Base-by-base conservation (phyloP, 2,329 filamentous ascomycete genomes). In the Orbilia quercus region DNA sequence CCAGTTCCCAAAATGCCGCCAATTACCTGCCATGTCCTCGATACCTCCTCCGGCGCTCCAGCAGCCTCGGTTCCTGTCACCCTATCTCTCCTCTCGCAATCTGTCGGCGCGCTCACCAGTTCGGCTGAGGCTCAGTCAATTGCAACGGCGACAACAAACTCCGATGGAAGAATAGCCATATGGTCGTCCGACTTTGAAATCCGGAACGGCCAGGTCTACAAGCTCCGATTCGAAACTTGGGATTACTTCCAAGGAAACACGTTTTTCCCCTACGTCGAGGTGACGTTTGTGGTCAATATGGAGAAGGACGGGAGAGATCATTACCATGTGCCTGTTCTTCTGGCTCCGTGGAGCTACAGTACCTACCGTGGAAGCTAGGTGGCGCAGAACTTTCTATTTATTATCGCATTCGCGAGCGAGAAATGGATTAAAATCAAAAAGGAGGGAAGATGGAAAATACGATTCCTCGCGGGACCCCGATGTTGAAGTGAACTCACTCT, bases 1-100 rank as follows among this genome's bases (percentile, higher is more conserved):
- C 18, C 67, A 23, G 34, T 44, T 18, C 20, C 40, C 23, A 53
- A 69, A 38, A 77, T 74, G 57, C 76, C 76, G 79, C 87, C 87
- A 79, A 94, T 95, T 79, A 94, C 91, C 80, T 94, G 91, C 84
- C 91, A 95, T 84, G 87, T 93, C 81, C 90, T 95, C 80, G 90
- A 95, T 84, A 94, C 91, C 9, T 86, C 88, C n/a, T 82, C 85
- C 74, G 91, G 91, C 78, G 85, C 85, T 66, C 91, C 91, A 20
- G 91, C 87, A 14, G 81, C 84, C 65, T 83, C 84, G 75, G 86
- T 95, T 77, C 84, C 84, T 75, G 90, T 93, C 66, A 87, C 85
- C 62, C 86, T 92, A 20, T 71, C 64, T 28, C 75, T 67, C 44
- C 66, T 79, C 69, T 70, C 79, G 11, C 74, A 79, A 50, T 60